Base-by-base conservation (phyloP, 768 basidiomycete genomes). In the Epithele typhae region DNA sequence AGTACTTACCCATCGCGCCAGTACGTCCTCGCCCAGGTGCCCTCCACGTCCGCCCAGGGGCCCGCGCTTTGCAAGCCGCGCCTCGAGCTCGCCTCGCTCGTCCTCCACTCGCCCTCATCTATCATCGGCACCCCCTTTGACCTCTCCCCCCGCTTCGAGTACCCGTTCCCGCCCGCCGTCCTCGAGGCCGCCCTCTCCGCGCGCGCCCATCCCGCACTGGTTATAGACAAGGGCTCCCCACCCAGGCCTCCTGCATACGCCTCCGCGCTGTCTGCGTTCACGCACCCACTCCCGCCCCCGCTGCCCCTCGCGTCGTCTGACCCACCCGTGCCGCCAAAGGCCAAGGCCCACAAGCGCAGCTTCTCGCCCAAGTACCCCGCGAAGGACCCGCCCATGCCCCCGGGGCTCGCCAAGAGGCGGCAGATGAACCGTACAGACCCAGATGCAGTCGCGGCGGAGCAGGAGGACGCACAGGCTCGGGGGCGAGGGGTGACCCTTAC, bases 61-160 rank as follows among this genome's bases (percentile, higher is more conserved):
- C n/a, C n/a, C n/a, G n/a, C n/a, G n/a, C n/a, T n/a, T n/a, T n/a
- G n/a, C 43, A 59, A 55, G 54, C 55, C 60, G 1, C 55, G 45
- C 23, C 33, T 62, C 37, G 51, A 51, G 32, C 53, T 63, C 30
- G 33, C 43, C 19, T 41, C 40, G 43, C 50, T 64, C 41, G 45
- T 41, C 37, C 55, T 64, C 23, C 63, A 64, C 52, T 64, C 63
- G 5, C 63, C 63, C 24, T 60, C 58, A n/a, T 57, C 58, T 25
- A 60, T 64, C 47, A 46, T 64, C 33, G 63, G 63, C 40, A 64
- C 63, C 1, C 63, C 63, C n/a, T 59, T 64, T 48, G 63, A 64
- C 38, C 51, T 52, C 43, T 58, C 60, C 24, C 58, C 63, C 14
- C 63, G 63, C 42, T 64, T 64, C 55, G 63, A 64, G 51, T 64